Base-by-base conservation (phyloP, 495 filamentous ascomycete genomes). In the Lasiosphaeria hispida region DNA sequence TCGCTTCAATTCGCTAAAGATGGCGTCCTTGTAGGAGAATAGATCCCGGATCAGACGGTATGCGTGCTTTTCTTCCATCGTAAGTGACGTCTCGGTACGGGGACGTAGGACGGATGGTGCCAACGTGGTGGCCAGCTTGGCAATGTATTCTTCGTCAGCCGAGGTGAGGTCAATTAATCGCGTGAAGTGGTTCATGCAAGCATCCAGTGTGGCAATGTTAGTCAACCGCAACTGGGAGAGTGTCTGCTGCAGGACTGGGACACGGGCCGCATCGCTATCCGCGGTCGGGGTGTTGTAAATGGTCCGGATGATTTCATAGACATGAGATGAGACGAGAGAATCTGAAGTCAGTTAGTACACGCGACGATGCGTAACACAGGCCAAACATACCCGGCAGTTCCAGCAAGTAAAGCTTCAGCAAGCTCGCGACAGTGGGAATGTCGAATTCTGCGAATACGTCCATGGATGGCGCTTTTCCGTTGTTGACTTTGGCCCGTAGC, bases 291-390 rank as follows among this genome's bases (percentile, higher is more conserved):
- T 91, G 50, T 85, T 87, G 73, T 99, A 99, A 55, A 97, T 96
- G 1, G 90, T 97, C 71, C 96, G 91, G 64, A 99, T 87, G 69
- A 99, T 97, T 79, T 99, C 94, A 72, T 99, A 99, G 59, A 97
- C 91, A 69, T 96, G 92, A 19, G 91, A 96, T 48, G 95, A 97
- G 60, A 99, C 95, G 56, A 99, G 83, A 17, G 94, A 97, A 72
- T 99, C 94, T 90, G 63, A 30, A 4, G 43, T 7, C 10, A 36
- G 63, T 67, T 42, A 72, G 69, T 55, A 53, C 40, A 14, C 10
- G 14, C 23, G 11, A 18, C 11, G 17, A 9, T 2, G 38, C 10
- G 30, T 17, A 11, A 9, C 40, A 17, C 18, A n/a, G 34, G 8
- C 23, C 13, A 17, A 34, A 66, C 87, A 54, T 81, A 95, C 91